Percentiles rank a stretch among this genome's conserved stretches.
Conservation (phyloP, 108 stramenopile genomes). For the Skeletonema menzelii region DNA sequence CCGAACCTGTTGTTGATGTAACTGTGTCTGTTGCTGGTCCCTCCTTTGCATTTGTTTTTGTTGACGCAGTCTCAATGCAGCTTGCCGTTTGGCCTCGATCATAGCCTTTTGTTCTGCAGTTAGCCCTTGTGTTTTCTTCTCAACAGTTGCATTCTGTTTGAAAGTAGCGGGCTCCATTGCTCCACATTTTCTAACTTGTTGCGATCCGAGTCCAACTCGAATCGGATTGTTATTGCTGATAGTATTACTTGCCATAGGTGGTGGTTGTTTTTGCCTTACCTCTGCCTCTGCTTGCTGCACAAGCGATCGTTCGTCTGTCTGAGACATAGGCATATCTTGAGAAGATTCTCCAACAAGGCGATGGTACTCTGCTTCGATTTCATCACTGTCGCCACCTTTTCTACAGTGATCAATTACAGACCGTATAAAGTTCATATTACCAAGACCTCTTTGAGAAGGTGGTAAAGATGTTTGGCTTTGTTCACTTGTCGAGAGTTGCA, state of each 20-base stretch:
- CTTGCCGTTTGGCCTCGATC: slow-evolving; percentile 48
- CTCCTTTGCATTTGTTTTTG: slow-evolving; percentile 7
- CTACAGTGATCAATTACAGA: slow-evolving; percentile 84
- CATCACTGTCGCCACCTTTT: slow-evolving; percentile 71
- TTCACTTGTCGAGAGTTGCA: slow-evolving; percentile 19
- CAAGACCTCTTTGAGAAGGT: slow-evolving; percentile 71
- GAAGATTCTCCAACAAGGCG: slow-evolving; percentile 35
- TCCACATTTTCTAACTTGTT: background rate
- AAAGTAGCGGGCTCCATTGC: background rate
- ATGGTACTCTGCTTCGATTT: slow-evolving; percentile 68
- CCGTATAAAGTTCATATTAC: slow-evolving; percentile 84
- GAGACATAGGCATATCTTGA: slow-evolving; percentile 3
- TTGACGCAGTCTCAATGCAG: slow-evolving; percentile 45
- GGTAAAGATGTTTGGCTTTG: slow-evolving; percentile 47
- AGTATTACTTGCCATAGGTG: slow-evolving; percentile 1
- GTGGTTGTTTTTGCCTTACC: background rate
- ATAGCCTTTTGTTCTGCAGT: slow-evolving; percentile 47
- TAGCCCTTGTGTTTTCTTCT: background rate
- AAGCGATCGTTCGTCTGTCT: background rate
- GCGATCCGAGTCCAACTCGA: slow-evolving; percentile 7
- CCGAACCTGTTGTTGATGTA: slow-evolving; percentile 1
- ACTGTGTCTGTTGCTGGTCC: slow-evolving; percentile 9
- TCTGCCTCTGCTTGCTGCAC: background rate
- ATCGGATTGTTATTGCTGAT: slow-evolving; percentile 4
- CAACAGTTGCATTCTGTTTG: background rate